Base-by-base conservation (phyloP, 2,329 filamentous ascomycete species). In the Simplicillium sp. region DNA sequence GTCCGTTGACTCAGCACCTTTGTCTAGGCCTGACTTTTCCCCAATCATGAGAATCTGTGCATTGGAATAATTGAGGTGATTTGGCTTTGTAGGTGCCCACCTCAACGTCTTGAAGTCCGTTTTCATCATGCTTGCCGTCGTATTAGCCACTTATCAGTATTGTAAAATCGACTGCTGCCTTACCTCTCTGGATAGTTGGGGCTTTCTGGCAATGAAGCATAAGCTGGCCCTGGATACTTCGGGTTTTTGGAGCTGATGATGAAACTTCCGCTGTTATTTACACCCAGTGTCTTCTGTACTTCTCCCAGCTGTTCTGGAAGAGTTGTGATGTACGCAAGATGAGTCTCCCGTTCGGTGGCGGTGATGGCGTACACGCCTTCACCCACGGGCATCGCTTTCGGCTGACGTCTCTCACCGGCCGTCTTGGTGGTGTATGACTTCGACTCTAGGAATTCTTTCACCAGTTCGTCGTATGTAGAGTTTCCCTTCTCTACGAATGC, bases 281-380 rank as follows among this genome's bases (percentile, higher is more conserved):
- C 58, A 0, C 88, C 87, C 11, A 95, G 70, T 42, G 87, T 80
- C 32, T 75, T 68, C 59, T 94, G 87, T 0, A 92, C 71, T 38
- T 87, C 75, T 1, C 80, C 82, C 2, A 85, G 56, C 44, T 84
- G 65, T 3, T 73, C 64, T 0, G 87, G 87, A 20, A 90, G 71
- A 0, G 86, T 94, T 37, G 88, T 65, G 44, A 88, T 74, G 54
- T 95, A 95, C 1, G 75, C 84, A 8, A 96, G 67, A 51, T 94
- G 87, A 2, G 80, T 85, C 37, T 83, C 76, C 0, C 80, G 68
- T 2, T 78, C 79, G 0, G 82, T 86, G 3, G 74, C 77, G 0
- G 82, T 87, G 39, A 95, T 80, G 0, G 82, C 83, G 51, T 95
- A 95, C 1, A 94, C 78, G 1, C 88, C 89, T 57, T 94, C 87